Percentiles rank a stretch among this genome's conserved stretches.
Evolutionary conservation across 495 filamentous ascomycete genomes (phyloP).

Genomic region (Letharia lupina): DNA sequence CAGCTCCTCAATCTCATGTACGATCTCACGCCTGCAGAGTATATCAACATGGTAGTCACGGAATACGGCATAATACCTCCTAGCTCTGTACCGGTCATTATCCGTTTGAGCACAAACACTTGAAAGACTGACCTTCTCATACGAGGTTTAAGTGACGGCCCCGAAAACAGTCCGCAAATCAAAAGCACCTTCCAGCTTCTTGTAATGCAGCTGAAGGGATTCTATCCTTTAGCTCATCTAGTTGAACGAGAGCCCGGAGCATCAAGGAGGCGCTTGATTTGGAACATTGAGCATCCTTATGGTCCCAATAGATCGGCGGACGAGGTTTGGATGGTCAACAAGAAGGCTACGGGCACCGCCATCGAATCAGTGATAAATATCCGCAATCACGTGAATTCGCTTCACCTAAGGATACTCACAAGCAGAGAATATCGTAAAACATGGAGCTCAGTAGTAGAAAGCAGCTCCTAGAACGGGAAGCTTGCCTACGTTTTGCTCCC

Average conservation of each 20-base stretch:
- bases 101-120: slow-evolving; percentile 40
- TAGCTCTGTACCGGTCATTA: slow-evolving; percentile 62
- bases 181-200: neutral
- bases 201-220: neutral
- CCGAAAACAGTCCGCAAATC: neutral
- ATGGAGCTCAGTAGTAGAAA: neutral
- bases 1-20: slow-evolving; percentile 81
- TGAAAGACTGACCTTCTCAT: slow-evolving; percentile 7
- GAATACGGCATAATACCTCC: slow-evolving; percentile 85
- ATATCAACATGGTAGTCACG: slow-evolving; percentile 80
- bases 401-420: neutral
- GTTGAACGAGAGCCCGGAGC: neutral
- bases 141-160: neutral
- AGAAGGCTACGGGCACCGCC: neutral
- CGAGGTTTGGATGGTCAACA: neutral
- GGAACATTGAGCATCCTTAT: neutral
- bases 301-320: neutral
- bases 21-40: slow-evolving; percentile 87
- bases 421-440: neutral
- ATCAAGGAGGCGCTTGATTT: neutral
- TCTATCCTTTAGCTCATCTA: neutral
- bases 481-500: neutral
- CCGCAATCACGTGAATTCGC: neutral
- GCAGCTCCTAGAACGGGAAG: neutral
- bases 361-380: neutral